Percentiles rank a stretch among this genome's conserved stretches.
Conservation (phyloP, 73 alveolate genomes). For the Blepharisma japonicum region DNA sequence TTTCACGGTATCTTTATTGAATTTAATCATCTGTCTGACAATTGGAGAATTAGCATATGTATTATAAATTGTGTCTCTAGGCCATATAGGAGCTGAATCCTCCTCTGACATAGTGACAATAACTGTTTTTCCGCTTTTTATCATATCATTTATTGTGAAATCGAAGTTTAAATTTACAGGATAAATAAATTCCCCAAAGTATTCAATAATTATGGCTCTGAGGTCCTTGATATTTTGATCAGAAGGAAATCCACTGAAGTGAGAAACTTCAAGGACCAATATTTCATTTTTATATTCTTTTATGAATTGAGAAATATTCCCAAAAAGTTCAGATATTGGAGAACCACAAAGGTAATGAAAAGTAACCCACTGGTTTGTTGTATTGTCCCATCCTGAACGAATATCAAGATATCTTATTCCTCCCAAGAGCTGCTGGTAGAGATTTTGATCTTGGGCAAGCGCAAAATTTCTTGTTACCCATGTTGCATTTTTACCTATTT, state of each 20-base stretch:
- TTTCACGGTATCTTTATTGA: too few relatives aligned
- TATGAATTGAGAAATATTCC: not conserved
- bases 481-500: not conserved
- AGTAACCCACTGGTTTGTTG: not conserved
- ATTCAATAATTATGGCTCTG: too few relatives aligned
- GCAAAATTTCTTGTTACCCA: not conserved
- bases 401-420: slow-evolving; percentile 23
- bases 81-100: too few relatives aligned
- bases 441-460: not conserved
- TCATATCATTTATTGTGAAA: too few relatives aligned
- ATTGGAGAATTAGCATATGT: too few relatives aligned
- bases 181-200: too few relatives aligned
- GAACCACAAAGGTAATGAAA: slow-evolving; percentile 14
- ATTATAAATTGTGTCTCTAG: too few relatives aligned
- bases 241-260: not conserved
- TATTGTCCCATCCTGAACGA: slow-evolving; percentile 5
- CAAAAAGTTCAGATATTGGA: not conserved
- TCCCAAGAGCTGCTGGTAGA: not conserved
- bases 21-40: too few relatives aligned
- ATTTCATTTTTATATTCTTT: not conserved
- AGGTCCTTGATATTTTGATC: not conserved
- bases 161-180: too few relatives aligned
- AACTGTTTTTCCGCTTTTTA: too few relatives aligned
- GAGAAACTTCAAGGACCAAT: not conserved
- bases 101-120: too few relatives aligned